Conservation (phyloP, 352 stramenopile genomes). For the Globisporangium radiosum region DNA sequence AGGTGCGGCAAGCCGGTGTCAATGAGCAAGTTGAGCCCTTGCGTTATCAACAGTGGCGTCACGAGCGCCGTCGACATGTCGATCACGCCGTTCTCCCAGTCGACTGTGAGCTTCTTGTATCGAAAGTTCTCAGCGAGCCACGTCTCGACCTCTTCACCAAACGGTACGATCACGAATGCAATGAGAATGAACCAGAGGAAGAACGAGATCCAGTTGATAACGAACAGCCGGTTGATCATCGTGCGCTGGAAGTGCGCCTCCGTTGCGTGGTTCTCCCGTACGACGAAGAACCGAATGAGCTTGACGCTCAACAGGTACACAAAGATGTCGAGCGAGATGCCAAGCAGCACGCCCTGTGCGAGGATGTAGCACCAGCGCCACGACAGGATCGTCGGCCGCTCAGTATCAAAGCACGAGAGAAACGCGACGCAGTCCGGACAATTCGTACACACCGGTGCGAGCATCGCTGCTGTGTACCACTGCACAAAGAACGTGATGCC, state of each 20-base stretch:
- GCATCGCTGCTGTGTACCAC: slow-evolving; percentile 85
- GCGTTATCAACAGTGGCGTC: slow-evolving; percentile 77
- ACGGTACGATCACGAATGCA: slow-evolving; percentile 83
- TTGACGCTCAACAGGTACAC: slow-evolving; percentile 82
- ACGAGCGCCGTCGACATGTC: slow-evolving; percentile 86
- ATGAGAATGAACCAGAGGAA: slow-evolving; percentile 89
- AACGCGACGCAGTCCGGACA: slow-evolving; percentile 67
- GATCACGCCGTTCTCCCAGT: slow-evolving; percentile 81
- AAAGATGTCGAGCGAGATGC: slow-evolving; percentile 78
- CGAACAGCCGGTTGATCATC: slow-evolving; percentile 82
- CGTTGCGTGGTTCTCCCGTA: slow-evolving; percentile 77
- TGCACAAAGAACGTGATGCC: slow-evolving; percentile 84
- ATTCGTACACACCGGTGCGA: slow-evolving; percentile 72
- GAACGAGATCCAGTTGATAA: slow-evolving; percentile 89
- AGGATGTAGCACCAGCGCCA: slow-evolving; percentile 82
- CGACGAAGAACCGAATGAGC: slow-evolving; percentile 77
- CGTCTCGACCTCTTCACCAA: slow-evolving; percentile 69
- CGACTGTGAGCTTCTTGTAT: slow-evolving; percentile 75
- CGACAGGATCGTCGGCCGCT: slow-evolving; percentile 63
- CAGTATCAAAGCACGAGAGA: slow-evolving; percentile 78
- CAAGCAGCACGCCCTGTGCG: slow-evolving; percentile 71
- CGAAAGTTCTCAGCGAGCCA: slow-evolving; percentile 76
- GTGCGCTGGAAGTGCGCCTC: slow-evolving; percentile 77
- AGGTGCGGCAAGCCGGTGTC: slow-evolving; percentile 68
- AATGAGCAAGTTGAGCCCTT: slow-evolving; percentile 80